Evolutionary conservation across 2,329 filamentous ascomycete species (phyloP).

Genomic region (Hysterium pulicare): DNA sequence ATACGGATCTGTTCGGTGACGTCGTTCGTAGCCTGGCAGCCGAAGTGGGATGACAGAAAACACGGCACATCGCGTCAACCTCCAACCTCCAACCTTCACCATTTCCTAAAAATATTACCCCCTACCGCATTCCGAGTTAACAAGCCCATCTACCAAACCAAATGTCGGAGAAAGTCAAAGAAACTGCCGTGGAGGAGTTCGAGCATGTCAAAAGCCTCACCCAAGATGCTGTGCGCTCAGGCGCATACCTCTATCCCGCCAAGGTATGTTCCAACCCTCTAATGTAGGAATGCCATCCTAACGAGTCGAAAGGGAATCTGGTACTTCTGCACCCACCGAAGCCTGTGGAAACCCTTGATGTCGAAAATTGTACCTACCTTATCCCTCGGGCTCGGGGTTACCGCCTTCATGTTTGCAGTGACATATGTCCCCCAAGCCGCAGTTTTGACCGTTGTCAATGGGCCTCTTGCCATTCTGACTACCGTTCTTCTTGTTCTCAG

Average conservation of each 20-base stretch:
- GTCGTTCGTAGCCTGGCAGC: too few relatives aligned
- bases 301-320: conserved; percentile 50
- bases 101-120: background rate
- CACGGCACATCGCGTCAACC: too few relatives aligned
- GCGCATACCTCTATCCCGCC: conserved; percentile 82
- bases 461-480: conserved; percentile 72
- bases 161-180: conserved; percentile 52
- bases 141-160: conserved; percentile 9
- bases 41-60: too few relatives aligned
- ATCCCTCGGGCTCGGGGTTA: conserved; percentile 67
- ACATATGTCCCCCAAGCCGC: conserved; percentile 84
- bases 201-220: conserved; percentile 62
- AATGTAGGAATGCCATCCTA: conserved; percentile 5
- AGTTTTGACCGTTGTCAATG: conserved; percentile 78
- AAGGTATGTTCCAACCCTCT: conserved; percentile 45
- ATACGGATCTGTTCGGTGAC: too few relatives aligned
- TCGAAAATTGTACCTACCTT: conserved; percentile 61
- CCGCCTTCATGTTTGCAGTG: conserved; percentile 79
- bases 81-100: conserved; percentile 7
- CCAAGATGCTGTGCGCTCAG: conserved; percentile 67
- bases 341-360: conserved; percentile 58
- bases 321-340: conserved; percentile 57
- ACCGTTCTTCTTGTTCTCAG: conserved; percentile 63
- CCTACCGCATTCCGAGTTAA: background rate
- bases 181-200: conserved; percentile 65